Evolutionary conservation across 257 asterid species (phyloP).

Genomic region (Osmanthus fragrans): DNA sequence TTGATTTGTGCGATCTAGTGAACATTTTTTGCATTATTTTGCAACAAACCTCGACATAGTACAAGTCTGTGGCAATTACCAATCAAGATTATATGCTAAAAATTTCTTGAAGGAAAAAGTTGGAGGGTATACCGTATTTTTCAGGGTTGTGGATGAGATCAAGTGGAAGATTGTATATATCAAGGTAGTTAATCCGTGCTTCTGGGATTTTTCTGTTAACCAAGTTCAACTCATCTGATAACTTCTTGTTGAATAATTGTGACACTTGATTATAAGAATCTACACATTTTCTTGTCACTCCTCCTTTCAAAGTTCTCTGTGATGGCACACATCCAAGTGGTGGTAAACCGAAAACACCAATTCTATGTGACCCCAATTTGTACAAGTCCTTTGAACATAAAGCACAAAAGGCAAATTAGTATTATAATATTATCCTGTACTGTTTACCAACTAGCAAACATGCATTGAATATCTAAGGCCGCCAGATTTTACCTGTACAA

Average conservation of each 20-base stretch:
- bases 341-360: conserved; percentile 55
- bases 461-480: not conserved
- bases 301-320: conserved; percentile 70
- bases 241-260: conserved; percentile 43
- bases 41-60: too few relatives aligned
- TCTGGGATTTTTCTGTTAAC: conserved; percentile 31
- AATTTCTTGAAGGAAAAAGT: not conserved
- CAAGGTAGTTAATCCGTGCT: conserved; percentile 39
- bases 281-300: conserved; percentile 45
- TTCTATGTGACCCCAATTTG: conserved; percentile 51
- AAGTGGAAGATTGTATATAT: conserved; percentile 44
- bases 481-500: conserved; percentile 46
- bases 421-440: not conserved
- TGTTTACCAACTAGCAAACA: not conserved
- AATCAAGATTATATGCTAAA: not conserved
- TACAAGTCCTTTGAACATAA: conserved; percentile 46
- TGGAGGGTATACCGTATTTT: conserved; percentile 50
- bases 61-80: not conserved
- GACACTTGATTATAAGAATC: conserved; percentile 43
- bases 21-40: too few relatives aligned
- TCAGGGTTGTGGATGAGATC: conserved; percentile 49
- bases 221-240: conserved; percentile 35
- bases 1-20: too few relatives aligned
- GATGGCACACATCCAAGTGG: conserved; percentile 80
- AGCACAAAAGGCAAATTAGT: conserved; percentile 6